Evolutionary conservation across 2,329 filamentous ascomycete genomes (phyloP).

Genomic region (Exophiala spinifera): DNA sequence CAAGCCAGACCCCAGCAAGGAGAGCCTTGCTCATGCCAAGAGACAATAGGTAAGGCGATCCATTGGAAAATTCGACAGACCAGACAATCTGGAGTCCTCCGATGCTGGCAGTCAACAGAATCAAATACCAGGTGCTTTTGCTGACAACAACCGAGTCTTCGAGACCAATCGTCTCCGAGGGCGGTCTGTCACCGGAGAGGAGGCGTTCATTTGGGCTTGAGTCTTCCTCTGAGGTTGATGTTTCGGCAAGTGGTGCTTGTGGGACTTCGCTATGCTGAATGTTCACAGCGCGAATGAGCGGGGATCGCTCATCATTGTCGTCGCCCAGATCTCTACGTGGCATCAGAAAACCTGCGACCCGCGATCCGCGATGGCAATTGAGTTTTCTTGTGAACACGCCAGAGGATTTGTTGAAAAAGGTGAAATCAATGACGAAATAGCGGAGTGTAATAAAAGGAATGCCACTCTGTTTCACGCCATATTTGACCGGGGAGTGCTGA

Average conservation of each 20-base stretch:
- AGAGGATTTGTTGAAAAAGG: neutral
- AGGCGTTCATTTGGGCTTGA: constrained; percentile 7
- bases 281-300: constrained; percentile 22
- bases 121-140: constrained; percentile 81
- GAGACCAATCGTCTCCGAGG: constrained; percentile 13
- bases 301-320: constrained; percentile 26
- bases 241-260: constrained; percentile 9
- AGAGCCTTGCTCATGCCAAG: constrained; percentile 78
- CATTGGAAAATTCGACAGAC: constrained; percentile 92
- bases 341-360: constrained; percentile 12
- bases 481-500: neutral
- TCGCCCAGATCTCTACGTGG: constrained; percentile 19
- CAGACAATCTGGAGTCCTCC: constrained; percentile 90
- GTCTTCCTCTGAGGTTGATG: constrained; percentile 5
- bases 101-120: constrained; percentile 80
- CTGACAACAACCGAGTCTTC: constrained; percentile 36
- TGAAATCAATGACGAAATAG: neutral
- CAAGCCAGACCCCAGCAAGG: constrained; percentile 81
- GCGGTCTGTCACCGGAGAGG: constrained; percentile 3
- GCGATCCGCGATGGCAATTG: neutral
- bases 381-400: neutral
- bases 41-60: constrained; percentile 78
- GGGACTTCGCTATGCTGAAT: constrained; percentile 15
- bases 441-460: neutral
- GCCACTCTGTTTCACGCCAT: neutral